These are phyloP conservation scores for Cladosporium cucumerinum DNA, from an alignment of 2,329 filamentous ascomycete genomes.

Conservation along the genomic window DNA sequence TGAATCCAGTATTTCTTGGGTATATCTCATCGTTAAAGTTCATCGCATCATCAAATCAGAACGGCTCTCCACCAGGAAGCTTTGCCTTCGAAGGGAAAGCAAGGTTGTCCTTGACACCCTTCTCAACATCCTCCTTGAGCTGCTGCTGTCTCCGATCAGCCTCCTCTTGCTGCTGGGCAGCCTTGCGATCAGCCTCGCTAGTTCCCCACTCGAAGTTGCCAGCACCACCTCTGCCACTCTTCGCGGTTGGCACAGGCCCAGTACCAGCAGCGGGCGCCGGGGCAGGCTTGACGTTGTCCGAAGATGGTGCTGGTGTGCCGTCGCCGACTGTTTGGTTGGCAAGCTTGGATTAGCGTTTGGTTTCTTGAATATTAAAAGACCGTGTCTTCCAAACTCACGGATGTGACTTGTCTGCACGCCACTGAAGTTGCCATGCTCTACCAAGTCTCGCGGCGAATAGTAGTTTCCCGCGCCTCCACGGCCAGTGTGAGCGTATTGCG, in stretches of 20 bases:
- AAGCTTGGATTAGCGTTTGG: neutral
- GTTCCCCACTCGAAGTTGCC: slow-evolving; percentile 44
- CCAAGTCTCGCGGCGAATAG: slow-evolving; percentile 42
- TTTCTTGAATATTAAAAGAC: neutral
- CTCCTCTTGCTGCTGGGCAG: slow-evolving; percentile 28
- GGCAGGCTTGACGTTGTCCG: neutral
- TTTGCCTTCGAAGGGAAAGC: slow-evolving; percentile 40
- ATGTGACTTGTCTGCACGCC: slow-evolving; percentile 23
- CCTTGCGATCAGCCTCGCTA: slow-evolving; percentile 33
- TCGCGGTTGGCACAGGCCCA: slow-evolving; percentile 16
- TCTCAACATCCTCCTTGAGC: slow-evolving; percentile 38
- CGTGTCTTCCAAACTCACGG: neutral
- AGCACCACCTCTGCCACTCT: slow-evolving; percentile 43
- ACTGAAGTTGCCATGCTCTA: slow-evolving; percentile 39
- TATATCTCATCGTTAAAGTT: neutral
- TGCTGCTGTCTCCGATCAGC: slow-evolving; percentile 27
- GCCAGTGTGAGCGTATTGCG: slow-evolving; percentile 44
- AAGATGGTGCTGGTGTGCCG: slow-evolving; percentile 15
- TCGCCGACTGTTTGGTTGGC: slow-evolving; percentile 17
- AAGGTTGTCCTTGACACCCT: slow-evolving; percentile 40
- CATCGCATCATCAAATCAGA: slow-evolving; percentile 10
- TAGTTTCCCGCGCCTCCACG: slow-evolving; percentile 48
- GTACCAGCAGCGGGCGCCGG: slow-evolving; percentile 13
- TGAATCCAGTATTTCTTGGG: neutral
- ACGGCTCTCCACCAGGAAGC: slow-evolving; percentile 34